Evolutionary conservation across 345 rosid species (phyloP).

Genomic region (Litchi chinensis): DNA sequence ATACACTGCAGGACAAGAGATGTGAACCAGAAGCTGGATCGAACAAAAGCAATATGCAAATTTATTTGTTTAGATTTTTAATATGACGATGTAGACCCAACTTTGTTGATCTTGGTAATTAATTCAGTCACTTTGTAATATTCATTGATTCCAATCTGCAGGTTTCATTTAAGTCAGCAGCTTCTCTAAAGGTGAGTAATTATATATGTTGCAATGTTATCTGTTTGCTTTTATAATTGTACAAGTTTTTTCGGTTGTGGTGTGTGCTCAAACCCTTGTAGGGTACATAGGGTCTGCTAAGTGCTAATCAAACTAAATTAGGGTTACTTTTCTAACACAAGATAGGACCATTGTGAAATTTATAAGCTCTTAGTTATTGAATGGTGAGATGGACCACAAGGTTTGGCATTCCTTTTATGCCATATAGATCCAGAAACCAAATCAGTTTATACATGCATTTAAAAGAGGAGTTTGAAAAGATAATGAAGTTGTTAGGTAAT

Average conservation of each 20-base stretch:
- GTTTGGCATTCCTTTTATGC: not conserved
- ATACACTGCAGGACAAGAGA: constrained; percentile 9
- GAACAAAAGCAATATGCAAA: not conserved
- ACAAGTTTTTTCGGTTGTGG: not conserved
- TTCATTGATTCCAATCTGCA: constrained; percentile 7
- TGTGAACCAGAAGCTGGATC: constrained; percentile 1
- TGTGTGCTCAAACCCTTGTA: not conserved
- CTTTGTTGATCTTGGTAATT: not conserved
- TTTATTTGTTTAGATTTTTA: not conserved
- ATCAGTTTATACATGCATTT: not conserved
- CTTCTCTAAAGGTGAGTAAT: not conserved
- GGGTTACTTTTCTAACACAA: not conserved
- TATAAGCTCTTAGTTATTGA: constrained; percentile 16
- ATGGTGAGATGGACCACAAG: constrained; percentile 39
- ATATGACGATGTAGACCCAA: not conserved
- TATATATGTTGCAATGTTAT: not conserved
- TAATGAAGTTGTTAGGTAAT: constrained; percentile 23
- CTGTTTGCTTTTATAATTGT: not conserved
- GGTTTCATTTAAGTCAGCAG: not conserved
- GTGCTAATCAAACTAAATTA: not conserved
- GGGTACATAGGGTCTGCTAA: not conserved
- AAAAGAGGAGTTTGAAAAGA: constrained; percentile 1
- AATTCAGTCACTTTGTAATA: constrained; percentile 16
- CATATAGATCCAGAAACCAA: not conserved
- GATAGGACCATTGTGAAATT: not conserved